phyloP scores from a whole-genome alignment of 805 yeast genomes.

The Ogataea populi-albae region DNA sequence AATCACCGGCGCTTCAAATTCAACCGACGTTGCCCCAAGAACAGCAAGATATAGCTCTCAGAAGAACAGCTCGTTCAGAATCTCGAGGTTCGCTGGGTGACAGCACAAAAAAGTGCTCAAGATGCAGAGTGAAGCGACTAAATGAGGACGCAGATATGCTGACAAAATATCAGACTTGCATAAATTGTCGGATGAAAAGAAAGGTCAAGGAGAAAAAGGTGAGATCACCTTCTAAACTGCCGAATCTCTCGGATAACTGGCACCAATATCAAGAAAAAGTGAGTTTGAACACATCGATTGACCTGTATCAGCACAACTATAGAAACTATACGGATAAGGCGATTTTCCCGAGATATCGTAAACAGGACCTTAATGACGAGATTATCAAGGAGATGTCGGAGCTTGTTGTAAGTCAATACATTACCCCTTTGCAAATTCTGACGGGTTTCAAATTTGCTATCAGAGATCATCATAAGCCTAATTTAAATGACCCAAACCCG shows the following conservation, averaged over 20 bases:
- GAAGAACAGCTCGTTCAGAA: constrained; percentile 11
- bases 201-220: constrained; percentile 33
- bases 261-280: constrained; percentile 33
- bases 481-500: constrained; percentile 32
- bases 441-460: constrained; percentile 45
- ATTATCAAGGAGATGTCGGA: constrained; percentile 36
- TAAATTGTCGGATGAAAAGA: constrained; percentile 38
- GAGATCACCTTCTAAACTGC: constrained; percentile 30
- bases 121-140: constrained; percentile 40
- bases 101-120: constrained; percentile 38
- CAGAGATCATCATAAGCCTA: constrained; percentile 42
- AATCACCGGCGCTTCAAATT: constrained; percentile 8
- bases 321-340: constrained; percentile 31
- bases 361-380: constrained; percentile 30
- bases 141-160: constrained; percentile 34
- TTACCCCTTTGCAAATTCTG: constrained; percentile 38
- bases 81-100: constrained; percentile 9
- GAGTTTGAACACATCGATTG: constrained; percentile 33
- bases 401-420: constrained; percentile 34
- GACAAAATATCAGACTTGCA: constrained; percentile 41
- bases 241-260: constrained; percentile 36
- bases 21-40: constrained; percentile 6
- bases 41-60: constrained; percentile 1
- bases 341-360: constrained; percentile 34
- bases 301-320: constrained; percentile 36